Conservation (phyloP, 192 early-diverging fungal genomes). For the Coemansia sp. region DNA sequence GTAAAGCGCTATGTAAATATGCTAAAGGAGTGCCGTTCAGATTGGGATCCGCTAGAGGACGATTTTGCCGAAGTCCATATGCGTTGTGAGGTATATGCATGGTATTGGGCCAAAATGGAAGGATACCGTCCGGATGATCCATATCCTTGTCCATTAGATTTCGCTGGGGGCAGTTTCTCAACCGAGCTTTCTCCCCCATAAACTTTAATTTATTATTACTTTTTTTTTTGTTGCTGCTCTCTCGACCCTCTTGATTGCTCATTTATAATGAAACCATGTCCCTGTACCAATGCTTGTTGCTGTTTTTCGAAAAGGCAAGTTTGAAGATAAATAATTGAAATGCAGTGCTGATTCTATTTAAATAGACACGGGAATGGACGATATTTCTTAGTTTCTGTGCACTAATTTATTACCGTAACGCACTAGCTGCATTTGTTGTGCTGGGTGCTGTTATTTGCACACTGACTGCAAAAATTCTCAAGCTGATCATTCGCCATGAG, state of each 20-base stretch:
- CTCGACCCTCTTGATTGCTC: background rate
- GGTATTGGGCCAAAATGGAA: constrained; percentile 14
- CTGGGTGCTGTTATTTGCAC: constrained; percentile 23
- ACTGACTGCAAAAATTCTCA: constrained; percentile 28
- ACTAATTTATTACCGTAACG: constrained; percentile 35
- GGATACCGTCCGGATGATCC: constrained; percentile 35
- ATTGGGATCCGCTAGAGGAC: constrained; percentile 40
- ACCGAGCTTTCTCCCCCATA: constrained; percentile 15
- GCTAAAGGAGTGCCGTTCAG: constrained; percentile 18
- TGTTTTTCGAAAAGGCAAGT: constrained; percentile 29
- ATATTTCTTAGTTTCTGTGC: constrained; percentile 7
- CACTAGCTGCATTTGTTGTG: constrained; percentile 9
- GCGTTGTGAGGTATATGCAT: constrained; percentile 38
- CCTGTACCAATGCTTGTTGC: background rate
- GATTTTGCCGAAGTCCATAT: constrained; percentile 37
- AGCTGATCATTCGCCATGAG: constrained; percentile 32
- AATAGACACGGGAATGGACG: constrained; percentile 41
- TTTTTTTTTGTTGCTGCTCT: constrained; percentile 5
- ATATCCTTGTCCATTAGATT: constrained; percentile 19
- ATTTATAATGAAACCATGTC: background rate
- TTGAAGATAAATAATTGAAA: background rate
- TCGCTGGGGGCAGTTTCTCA: too few species aligned
- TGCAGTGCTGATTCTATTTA: background rate
- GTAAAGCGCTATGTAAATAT: constrained; percentile 22
- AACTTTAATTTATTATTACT: background rate